Evolutionary conservation across 371 early-diverging fungal genomes (phyloP), one percentile per base, ranked within the genome.

Genomic region (Capillidium heterosporum): DNA sequence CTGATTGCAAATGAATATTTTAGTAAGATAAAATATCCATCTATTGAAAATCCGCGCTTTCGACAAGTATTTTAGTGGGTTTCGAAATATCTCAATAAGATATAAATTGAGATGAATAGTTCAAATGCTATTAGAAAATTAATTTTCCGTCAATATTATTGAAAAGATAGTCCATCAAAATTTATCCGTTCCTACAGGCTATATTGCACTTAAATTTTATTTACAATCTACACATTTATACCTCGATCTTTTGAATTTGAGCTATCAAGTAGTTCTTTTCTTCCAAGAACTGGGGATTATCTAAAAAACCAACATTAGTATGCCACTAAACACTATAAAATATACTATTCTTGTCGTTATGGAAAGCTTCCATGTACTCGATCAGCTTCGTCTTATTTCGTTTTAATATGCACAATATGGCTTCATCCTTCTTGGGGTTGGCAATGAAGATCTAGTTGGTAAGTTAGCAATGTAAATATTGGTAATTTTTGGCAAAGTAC

Each of bases 401-500:
- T 15, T 11, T 21, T 7, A 55, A 31, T 15, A 55, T 55, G 17
- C 28, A 24, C 11, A 17, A 5, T n/a, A 55, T 55, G 4, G 4
- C 27, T 17, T 40, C 32, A 4, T 8, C 41, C 42, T 55, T 55
- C 13, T 55, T 19, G 2, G 55, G 55, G n/a, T 55, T 55, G 42
- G 55, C 55, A 19, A 55, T 35, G 26, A 55, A 55, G 39, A 55
- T 41, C 55, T 55, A 28, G 17, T 13, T 17, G n/a, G 7, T 24
- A 48, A 29, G 28, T 28, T 7, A 24, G n/a, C 23, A 8, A 2
- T 28, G 7, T 26, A 29, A 26, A n/a, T 28, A 5, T 17, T 28
- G 13, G n/a, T 19, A 15, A 15, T 55, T 35, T 52, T 32, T 32
- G 53, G 15, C 3, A 10, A 32, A 3, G 8, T 55, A 55, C 55